phyloP scores from a whole-genome alignment of 1,284 basidiomycete genomes.

The Baeospora myosura region DNA sequence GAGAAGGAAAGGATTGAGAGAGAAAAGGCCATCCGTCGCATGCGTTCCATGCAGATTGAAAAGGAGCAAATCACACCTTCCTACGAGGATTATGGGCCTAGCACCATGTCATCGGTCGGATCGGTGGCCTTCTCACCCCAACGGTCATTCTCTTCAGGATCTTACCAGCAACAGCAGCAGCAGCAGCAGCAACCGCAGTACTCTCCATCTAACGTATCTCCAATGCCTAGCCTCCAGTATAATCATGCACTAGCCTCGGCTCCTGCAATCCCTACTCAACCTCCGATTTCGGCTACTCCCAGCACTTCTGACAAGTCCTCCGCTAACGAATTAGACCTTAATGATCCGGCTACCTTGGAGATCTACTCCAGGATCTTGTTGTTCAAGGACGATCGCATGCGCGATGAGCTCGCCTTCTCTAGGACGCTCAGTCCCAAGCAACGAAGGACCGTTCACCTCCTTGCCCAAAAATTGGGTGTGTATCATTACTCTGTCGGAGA shows the following conservation, averaged over 20 bases:
- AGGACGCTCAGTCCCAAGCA: slow-evolving; percentile 80
- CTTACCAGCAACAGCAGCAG: slow-evolving; percentile 47
- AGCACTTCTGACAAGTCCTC: slow-evolving; percentile 52
- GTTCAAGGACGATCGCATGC: slow-evolving; percentile 97
- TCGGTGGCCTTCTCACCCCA: slow-evolving; percentile 46
- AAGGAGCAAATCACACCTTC: slow-evolving; percentile 50
- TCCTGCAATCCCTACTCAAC: slow-evolving; percentile 33
- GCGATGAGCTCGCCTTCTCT: slow-evolving; percentile 95
- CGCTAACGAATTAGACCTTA: slow-evolving; percentile 81
- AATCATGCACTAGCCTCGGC: slow-evolving; percentile 40
- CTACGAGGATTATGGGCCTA: slow-evolving; percentile 67
- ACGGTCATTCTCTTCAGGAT: slow-evolving; percentile 60
- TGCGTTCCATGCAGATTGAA: slow-evolving; percentile 94
- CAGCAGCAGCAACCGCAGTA: slow-evolving; percentile 57
- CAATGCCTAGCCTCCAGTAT: slow-evolving; percentile 57
- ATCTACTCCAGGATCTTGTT: slow-evolving; percentile 95
- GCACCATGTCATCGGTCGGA: slow-evolving; percentile 20
- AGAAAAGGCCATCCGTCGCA: slow-evolving; percentile 96
- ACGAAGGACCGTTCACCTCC: slow-evolving; percentile 87
- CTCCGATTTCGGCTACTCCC: slow-evolving; percentile 48
- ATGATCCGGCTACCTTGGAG: slow-evolving; percentile 91
- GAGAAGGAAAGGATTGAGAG: slow-evolving; percentile 99
- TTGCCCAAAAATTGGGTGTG: slow-evolving; percentile 92
- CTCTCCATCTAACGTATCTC: slow-evolving; percentile 49
- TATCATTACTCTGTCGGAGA: slow-evolving; percentile 93